Conservation (phyloP, 108 stramenopile genomes). For the Discostella pseudostelligera region DNA sequence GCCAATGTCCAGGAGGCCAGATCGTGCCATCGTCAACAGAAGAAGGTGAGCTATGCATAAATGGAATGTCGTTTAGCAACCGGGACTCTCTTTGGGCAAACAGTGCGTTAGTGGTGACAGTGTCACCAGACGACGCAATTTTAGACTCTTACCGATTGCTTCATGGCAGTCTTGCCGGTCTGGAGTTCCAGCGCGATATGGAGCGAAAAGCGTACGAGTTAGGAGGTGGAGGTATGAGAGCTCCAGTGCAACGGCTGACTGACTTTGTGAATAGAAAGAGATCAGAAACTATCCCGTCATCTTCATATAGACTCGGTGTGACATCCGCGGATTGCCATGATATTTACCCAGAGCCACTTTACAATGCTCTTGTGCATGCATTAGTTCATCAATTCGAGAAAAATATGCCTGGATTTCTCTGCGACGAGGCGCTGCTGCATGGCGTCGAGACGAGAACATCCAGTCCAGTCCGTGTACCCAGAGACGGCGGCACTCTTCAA, state of each 20-base stretch:
- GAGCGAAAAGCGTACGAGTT: constrained; percentile 79
- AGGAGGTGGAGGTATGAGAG: constrained; percentile 82
- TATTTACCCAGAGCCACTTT: constrained; percentile 81
- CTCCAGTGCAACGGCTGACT: constrained; percentile 90
- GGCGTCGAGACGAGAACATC: constrained; percentile 95
- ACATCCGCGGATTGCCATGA: constrained; percentile 81
- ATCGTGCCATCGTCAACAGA: constrained; percentile 91
- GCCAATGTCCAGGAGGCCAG: constrained; percentile 89
- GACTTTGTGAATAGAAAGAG: constrained; percentile 71
- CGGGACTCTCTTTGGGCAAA: constrained; percentile 91
- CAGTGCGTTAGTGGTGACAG: constrained; percentile 90
- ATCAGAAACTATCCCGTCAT: constrained; percentile 71
- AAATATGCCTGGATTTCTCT: constrained; percentile 59
- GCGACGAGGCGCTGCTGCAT: constrained; percentile 81
- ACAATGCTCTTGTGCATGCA: constrained; percentile 72
- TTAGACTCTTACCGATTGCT: constrained; percentile 61
- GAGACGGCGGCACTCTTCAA: constrained; percentile 69
- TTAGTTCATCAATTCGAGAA: constrained; percentile 75
- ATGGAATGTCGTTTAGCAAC: constrained; percentile 94
- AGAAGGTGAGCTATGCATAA: constrained; percentile 85
- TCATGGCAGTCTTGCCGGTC: constrained; percentile 70
- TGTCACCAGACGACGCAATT: constrained; percentile 77
- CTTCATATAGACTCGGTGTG: constrained; percentile 92
- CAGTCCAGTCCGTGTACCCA: constrained; percentile 77
- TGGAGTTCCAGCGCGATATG: constrained; percentile 85